A percentile compares a stretch with the other conserved stretches of the same genome.
phyloP scores from a whole-genome alignment of 2,329 filamentous ascomycete genomes.

The Paraphoma chrysanthemicola region DNA sequence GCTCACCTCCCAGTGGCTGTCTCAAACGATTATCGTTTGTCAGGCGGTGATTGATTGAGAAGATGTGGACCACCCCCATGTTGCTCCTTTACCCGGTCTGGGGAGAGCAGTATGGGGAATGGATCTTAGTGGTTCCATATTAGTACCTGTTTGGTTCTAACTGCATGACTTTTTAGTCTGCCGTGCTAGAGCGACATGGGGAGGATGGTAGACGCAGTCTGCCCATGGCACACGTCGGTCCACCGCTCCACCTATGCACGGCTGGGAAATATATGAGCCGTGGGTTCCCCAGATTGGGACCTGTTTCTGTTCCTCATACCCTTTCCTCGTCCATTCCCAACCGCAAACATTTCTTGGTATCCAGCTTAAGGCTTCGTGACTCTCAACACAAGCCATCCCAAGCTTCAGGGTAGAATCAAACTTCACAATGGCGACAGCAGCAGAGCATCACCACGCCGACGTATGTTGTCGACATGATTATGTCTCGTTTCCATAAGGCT shows the following conservation, averaged over 20 bases:
- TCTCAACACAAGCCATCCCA: conserved; percentile 8
- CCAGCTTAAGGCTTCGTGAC: not conserved
- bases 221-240: conserved; percentile 43
- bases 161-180: conserved; percentile 29
- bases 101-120: conserved; percentile 36
- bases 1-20: conserved; percentile 21
- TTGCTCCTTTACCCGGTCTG: conserved; percentile 44
- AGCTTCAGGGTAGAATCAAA: not conserved
- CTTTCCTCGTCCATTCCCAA: not conserved
- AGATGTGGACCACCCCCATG: conserved; percentile 24
- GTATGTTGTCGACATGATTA: conserved; percentile 25
- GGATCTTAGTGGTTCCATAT: conserved; percentile 35
- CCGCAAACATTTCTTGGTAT: not conserved
- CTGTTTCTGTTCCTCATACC: conserved; percentile 32
- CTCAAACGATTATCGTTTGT: conserved; percentile 32
- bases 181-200: conserved; percentile 19
- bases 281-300: conserved; percentile 36
- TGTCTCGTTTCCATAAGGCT: not conserved
- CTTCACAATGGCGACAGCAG: conserved; percentile 51
- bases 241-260: conserved; percentile 29
- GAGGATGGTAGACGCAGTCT: conserved; percentile 11
- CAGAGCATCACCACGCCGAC: conserved; percentile 42
- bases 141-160: conserved; percentile 39
- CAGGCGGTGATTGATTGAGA: conserved; percentile 27
- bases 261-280: conserved; percentile 41